phyloP scores from a whole-genome alignment of 257 asterid species.

The Anisodus acutangulus region DNA sequence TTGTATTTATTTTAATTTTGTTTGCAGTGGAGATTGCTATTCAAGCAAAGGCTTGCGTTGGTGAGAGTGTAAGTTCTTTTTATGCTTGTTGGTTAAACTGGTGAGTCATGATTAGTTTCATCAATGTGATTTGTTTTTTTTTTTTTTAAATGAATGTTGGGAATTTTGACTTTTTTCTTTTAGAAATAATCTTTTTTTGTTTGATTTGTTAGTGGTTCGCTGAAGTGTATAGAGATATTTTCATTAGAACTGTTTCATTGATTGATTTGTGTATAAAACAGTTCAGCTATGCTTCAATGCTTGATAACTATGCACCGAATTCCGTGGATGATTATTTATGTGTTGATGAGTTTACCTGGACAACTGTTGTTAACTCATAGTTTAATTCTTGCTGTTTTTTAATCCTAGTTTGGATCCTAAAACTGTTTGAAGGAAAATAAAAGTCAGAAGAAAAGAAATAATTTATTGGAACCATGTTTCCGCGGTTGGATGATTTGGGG shows the following conservation, averaged over 20 bases:
- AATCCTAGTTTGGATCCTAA: neutral
- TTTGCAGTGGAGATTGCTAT: neutral
- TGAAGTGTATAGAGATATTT: neutral
- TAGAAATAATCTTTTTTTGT: neutral
- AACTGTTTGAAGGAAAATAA: neutral
- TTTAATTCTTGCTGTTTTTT: neutral
- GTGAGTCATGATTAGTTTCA: conserved; percentile 21
- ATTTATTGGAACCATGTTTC: neutral
- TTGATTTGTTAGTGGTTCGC: neutral
- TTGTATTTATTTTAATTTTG: neutral
- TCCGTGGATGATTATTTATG: neutral
- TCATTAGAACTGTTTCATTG: neutral
- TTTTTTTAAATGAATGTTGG: neutral
- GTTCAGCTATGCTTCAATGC: neutral
- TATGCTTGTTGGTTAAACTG: neutral
- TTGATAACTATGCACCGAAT: neutral
- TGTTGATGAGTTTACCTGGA: neutral
- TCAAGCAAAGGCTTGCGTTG: neutral
- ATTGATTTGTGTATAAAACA: neutral
- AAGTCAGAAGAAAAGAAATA: conserved; percentile 17
- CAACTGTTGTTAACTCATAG: neutral
- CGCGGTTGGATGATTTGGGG: neutral
- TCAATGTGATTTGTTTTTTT: neutral
- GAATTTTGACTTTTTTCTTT: neutral
- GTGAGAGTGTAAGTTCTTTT: conserved; percentile 7